These are phyloP conservation scores for Tricholoma bakamatsutake DNA, from an alignment of 768 basidiomycete species.

Conservation along the genomic window DNA sequence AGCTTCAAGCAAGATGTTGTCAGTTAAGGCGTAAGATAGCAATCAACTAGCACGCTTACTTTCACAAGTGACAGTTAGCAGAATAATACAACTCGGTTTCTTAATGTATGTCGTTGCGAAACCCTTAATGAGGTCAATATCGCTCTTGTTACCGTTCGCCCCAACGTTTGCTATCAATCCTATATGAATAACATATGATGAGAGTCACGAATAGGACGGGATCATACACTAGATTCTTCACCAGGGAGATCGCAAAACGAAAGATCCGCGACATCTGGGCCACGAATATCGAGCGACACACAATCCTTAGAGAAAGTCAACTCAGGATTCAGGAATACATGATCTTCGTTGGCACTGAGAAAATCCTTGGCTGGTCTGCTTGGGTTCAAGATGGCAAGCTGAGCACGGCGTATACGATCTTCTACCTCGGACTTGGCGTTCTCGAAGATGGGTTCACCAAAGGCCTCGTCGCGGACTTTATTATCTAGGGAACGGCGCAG, in stretches of 20 bases:
- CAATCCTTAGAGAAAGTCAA: conserved; percentile 49
- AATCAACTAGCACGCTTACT: conserved; percentile 32
- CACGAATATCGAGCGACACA: conserved; percentile 54
- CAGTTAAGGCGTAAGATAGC: neutral
- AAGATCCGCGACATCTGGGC: conserved; percentile 53
- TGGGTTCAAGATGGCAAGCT: conserved; percentile 62
- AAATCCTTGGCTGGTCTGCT: conserved; percentile 25
- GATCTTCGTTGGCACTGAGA: conserved; percentile 31
- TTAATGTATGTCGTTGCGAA: conserved; percentile 56
- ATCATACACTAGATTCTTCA: conserved; percentile 1
- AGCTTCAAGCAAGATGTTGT: conserved; percentile 32
- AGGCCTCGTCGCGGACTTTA: conserved; percentile 31
- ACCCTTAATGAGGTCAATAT: conserved; percentile 56
- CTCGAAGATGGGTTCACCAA: conserved; percentile 44
- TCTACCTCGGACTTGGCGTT: conserved; percentile 47
- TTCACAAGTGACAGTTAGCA: conserved; percentile 60
- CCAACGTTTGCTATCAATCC: conserved; percentile 57
- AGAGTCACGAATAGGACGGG: neutral
- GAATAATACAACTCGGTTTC: conserved; percentile 45
- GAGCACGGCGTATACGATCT: conserved; percentile 61
- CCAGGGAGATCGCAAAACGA: conserved; percentile 65
- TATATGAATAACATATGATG: conserved; percentile 15
- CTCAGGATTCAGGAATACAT: conserved; percentile 12
- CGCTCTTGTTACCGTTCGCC: conserved; percentile 39
- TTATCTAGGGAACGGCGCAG: conserved; percentile 39